Evolutionary conservation across 2,329 filamentous ascomycete genomes (phyloP).

Genomic region (Diaporthe amygdali): DNA sequence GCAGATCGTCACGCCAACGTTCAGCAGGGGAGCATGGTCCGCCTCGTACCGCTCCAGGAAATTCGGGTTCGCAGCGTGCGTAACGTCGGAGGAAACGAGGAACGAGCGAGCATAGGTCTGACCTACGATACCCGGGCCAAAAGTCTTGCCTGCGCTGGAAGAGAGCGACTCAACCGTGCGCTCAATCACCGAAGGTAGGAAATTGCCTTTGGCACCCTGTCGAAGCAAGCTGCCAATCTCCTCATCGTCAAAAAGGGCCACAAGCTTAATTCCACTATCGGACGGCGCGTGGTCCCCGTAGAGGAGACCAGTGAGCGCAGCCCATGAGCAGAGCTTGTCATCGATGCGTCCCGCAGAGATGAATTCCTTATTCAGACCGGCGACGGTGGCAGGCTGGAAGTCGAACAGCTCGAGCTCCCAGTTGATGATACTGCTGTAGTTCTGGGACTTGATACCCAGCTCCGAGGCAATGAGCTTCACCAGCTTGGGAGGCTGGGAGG

Average conservation of each 20-base stretch:
- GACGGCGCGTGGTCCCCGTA: slow-evolving; percentile 62
- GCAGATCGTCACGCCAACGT: slow-evolving; percentile 82
- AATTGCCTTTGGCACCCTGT: slow-evolving; percentile 89
- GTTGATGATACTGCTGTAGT: slow-evolving; percentile 80
- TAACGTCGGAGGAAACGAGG: slow-evolving; percentile 90
- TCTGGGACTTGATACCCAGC: slow-evolving; percentile 66
- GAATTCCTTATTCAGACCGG: slow-evolving; percentile 88
- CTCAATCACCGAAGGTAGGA: slow-evolving; percentile 81
- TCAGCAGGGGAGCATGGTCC: slow-evolving; percentile 85
- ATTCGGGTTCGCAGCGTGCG: slow-evolving; percentile 93
- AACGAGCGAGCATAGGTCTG: slow-evolving; percentile 92
- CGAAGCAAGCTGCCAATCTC: slow-evolving; percentile 92
- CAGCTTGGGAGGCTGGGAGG: slow-evolving; percentile 83
- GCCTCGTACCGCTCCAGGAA: slow-evolving; percentile 84
- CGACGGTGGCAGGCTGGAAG: slow-evolving; percentile 80
- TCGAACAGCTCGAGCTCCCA: slow-evolving; percentile 98
- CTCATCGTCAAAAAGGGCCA: slow-evolving; percentile 96
- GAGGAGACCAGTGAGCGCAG: slow-evolving; percentile 83
- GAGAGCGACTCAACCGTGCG: slow-evolving; percentile 74
- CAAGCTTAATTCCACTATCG: slow-evolving; percentile 81
- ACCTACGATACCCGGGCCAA: slow-evolving; percentile 68
- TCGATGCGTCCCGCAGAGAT: slow-evolving; percentile 96
- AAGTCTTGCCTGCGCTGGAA: slow-evolving; percentile 53
- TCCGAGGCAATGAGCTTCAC: slow-evolving; percentile 82
- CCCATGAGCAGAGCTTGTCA: slow-evolving; percentile 96